Conservation (phyloP, 768 basidiomycete genomes). For the Boletus huronensis region DNA sequence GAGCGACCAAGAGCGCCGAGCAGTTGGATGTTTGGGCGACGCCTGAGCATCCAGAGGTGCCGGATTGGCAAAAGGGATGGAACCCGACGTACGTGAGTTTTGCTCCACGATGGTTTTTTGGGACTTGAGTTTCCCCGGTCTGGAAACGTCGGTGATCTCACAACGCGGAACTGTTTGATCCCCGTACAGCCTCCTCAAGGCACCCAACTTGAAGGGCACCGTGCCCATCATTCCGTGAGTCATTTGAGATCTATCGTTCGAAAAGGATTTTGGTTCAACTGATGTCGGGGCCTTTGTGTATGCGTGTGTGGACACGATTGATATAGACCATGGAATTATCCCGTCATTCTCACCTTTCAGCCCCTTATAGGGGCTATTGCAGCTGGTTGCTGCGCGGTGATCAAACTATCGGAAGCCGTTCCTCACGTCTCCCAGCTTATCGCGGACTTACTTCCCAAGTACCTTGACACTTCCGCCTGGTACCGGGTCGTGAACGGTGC, state of each 20-base stretch:
- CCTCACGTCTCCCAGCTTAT: constrained; percentile 50
- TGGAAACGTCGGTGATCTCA: not conserved
- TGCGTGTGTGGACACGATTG: not conserved
- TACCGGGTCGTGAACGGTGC: constrained; percentile 51
- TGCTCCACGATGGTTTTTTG: too few species aligned
- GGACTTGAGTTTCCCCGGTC: not conserved
- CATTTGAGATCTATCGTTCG: not conserved
- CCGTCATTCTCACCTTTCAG: constrained; percentile 49
- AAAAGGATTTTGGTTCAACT: not conserved
- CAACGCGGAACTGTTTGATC: not conserved
- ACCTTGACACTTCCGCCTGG: constrained; percentile 50
- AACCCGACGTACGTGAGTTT: constrained; percentile 41
- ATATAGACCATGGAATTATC: constrained; percentile 65
- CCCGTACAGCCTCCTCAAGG: constrained; percentile 38
- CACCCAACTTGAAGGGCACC: constrained; percentile 61
- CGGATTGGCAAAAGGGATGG: constrained; percentile 45
- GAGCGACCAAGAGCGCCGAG: constrained; percentile 41
- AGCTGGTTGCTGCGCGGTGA: constrained; percentile 63
- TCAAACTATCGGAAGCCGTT: constrained; percentile 63
- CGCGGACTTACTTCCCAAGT: constrained; percentile 52
- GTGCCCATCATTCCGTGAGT: constrained; percentile 58
- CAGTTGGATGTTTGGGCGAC: constrained; percentile 58
- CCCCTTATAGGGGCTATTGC: constrained; percentile 70
- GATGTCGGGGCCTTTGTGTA: not conserved
- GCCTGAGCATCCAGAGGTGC: constrained; percentile 38